Conservation (phyloP, 306 rosid genomes). For the Malus orientalis region DNA sequence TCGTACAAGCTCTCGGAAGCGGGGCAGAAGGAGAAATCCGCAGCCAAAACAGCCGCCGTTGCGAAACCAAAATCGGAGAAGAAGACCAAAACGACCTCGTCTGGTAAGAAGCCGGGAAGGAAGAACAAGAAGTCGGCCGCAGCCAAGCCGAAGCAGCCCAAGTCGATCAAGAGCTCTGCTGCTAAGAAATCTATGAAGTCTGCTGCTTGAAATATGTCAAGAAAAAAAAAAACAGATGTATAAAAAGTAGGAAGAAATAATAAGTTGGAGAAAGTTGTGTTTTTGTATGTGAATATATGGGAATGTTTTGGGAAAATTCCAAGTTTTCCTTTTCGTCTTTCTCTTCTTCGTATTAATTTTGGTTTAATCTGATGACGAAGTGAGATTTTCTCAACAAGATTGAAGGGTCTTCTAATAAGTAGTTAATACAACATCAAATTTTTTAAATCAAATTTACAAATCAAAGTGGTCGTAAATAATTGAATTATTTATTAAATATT, state of each 20-base stretch:
- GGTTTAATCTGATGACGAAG: no score
- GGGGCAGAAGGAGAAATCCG: slow-evolving; percentile 19
- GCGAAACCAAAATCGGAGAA: slow-evolving; percentile 20
- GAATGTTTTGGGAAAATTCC: not conserved
- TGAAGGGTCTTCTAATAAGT: no score
- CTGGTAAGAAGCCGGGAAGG: slow-evolving; percentile 15
- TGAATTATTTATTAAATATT: no score
- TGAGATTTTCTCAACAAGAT: no score
- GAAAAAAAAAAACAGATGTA: not conserved
- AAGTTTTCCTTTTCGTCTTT: not conserved
- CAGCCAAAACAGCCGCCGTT: not conserved
- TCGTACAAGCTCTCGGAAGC: slow-evolving; percentile 60
- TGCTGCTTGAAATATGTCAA: slow-evolving; percentile 5
- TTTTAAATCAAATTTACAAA: no score
- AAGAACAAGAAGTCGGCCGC: slow-evolving; percentile 43
- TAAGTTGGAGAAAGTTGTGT: not conserved
- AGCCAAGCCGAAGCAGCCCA: slow-evolving; percentile 74
- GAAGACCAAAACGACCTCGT: slow-evolving; percentile 1
- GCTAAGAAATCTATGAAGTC: slow-evolving; percentile 52
- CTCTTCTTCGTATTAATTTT: no score
- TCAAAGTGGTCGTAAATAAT: no score
- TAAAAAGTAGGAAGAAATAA: not conserved
- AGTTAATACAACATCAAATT: no score
- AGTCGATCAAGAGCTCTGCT: slow-evolving; percentile 48
- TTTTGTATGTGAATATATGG: not conserved